Conservation (phyloP, 2,329 filamentous ascomycete genomes). For the Hypoxylon sp. region DNA sequence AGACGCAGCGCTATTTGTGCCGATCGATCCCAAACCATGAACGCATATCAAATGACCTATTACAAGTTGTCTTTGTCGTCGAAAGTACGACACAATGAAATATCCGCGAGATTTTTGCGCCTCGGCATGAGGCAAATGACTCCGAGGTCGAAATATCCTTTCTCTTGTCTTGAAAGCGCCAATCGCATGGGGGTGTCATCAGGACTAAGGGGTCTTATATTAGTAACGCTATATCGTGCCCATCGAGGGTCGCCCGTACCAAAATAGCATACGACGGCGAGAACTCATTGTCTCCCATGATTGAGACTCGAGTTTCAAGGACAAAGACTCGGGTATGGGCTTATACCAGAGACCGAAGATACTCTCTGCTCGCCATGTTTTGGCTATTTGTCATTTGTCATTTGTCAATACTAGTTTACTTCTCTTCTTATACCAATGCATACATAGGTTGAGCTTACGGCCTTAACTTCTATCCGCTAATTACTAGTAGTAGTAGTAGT, state of each 20-base stretch:
- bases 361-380: no score
- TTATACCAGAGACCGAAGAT: no score
- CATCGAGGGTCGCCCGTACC: background rate
- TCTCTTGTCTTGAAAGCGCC: background rate
- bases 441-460: no score
- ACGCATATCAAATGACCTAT: no score
- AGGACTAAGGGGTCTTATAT: background rate
- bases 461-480: no score
- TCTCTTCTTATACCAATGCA: no score
- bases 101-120: slow-evolving; percentile 1
- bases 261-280: background rate
- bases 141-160: background rate
- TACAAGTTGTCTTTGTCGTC: no score
- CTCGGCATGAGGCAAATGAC: background rate
- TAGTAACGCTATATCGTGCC: background rate
- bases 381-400: no score
- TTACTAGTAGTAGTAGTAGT: no score
- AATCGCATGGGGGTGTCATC: background rate
- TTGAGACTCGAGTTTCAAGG: background rate
- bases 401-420: no score
- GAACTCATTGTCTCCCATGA: slow-evolving; percentile 4
- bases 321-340: slow-evolving; percentile 7
- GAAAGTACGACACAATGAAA: background rate
- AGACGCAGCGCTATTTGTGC: no score
- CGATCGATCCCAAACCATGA: no score